Evolutionary conservation across 805 yeast genomes (phyloP).

Genomic region (Naumovozyma baii): DNA sequence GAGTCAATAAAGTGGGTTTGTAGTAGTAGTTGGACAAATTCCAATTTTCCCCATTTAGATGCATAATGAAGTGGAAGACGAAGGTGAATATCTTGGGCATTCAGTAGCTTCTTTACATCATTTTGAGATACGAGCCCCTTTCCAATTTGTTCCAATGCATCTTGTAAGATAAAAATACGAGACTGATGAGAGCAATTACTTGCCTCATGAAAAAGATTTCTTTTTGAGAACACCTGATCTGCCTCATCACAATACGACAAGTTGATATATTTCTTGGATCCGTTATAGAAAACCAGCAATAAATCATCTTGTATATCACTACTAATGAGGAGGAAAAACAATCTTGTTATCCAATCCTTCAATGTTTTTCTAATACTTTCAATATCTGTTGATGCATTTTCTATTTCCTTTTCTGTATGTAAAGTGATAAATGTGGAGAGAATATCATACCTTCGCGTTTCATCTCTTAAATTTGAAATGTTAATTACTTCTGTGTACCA

Average conservation of each 20-base stretch:
- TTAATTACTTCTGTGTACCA: constrained; percentile 29
- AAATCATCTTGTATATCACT: constrained; percentile 51
- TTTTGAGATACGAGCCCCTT: constrained; percentile 11
- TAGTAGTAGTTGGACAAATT: constrained; percentile 34
- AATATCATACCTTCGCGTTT: constrained; percentile 15
- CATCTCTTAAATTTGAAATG: constrained; percentile 26
- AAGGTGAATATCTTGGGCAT: constrained; percentile 55
- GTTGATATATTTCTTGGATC: constrained; percentile 38
- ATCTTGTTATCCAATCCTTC: constrained; percentile 41
- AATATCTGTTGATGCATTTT: not conserved
- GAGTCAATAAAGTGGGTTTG: constrained; percentile 24
- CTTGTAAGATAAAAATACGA: constrained; percentile 23
- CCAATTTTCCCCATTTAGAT: constrained; percentile 46
- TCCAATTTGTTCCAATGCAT: constrained; percentile 12
- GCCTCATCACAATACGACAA: constrained; percentile 55
- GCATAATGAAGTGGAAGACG: constrained; percentile 85
- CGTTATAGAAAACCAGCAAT: constrained; percentile 37
- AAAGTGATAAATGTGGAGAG: constrained; percentile 15
- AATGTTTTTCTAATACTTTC: too few species aligned
- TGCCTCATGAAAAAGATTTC: constrained; percentile 69
- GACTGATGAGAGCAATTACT: constrained; percentile 26
- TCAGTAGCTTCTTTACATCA: constrained; percentile 22
- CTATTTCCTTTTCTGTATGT: not conserved
- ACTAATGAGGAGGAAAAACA: constrained; percentile 60
- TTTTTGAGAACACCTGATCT: constrained; percentile 41